Base-by-base conservation (phyloP, 768 basidiomycete species). In the Pholiota microspora region DNA sequence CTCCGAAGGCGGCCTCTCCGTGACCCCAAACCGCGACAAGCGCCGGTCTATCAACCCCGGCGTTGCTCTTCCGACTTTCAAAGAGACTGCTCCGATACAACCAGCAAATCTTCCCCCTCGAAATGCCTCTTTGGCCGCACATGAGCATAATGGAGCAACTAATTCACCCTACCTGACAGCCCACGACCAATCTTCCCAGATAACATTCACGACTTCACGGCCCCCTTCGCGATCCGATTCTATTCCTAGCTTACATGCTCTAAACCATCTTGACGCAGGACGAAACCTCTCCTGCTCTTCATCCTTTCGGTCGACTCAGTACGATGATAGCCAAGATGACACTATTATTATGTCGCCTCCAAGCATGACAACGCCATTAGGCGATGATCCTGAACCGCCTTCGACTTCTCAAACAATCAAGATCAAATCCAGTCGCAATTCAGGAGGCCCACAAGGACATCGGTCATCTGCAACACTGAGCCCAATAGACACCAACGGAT, bases 31-130 rank as follows among this genome's bases (percentile, higher is more conserved):
- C 18, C 69, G 69, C 32, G 74, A 77, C 32, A 78, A 75, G 61
- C 74, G 77, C 35, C 74, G 76, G 44, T 79, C 80, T 31, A 80
- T 80, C 47, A 79, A 80, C 58, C 78, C 78, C 6, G 77, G 71
- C 40, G 63, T 78, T 21, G 58, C 66, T 4, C 61, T 78, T 52
- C 64, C 71, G 28, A 64, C 71, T 55, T 68, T 73, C 54, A 70
- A 63, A 15, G 67, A 68, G 36, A 59, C 62, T 40, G 65, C 67
- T 53, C 65, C 62, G 18, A 55, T 45, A 29, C 63, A 59, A 35
- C 34, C 65, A 32, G 49, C 61, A 36, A 64, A 66, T 54, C 66
- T 62, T 23, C 56, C 69, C 18, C 60, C 60, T 10, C 49, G 52
- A 18, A 45, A 54, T 13, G 53, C 34, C 32, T 53, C 57, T 21